phyloP scores from a whole-genome alignment of 2,329 filamentous ascomycete species.

The Neoarthrinium moseri region DNA sequence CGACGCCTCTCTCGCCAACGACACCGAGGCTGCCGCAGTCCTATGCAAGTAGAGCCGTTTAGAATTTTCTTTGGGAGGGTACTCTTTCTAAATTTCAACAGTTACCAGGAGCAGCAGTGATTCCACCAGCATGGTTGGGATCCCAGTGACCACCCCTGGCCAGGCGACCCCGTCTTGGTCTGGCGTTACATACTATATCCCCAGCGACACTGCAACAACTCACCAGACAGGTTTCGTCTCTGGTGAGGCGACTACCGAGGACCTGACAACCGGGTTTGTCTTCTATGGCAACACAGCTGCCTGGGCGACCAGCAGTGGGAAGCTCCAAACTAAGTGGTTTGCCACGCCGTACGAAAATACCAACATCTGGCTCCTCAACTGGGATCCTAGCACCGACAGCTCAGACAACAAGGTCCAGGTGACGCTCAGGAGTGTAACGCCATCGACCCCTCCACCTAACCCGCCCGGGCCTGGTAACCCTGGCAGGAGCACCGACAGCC shows the following conservation, averaged over 20 bases:
- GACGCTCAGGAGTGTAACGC: constrained; percentile 11
- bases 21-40: constrained; percentile 15
- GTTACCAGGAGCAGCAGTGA: constrained; percentile 12
- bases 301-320: constrained; percentile 11
- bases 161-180: constrained; percentile 17
- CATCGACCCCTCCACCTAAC: background rate
- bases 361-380: constrained; percentile 20
- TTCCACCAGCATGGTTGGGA: constrained; percentile 15
- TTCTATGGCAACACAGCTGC: constrained; percentile 24
- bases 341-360: constrained; percentile 15
- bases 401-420: constrained; percentile 13
- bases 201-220: constrained; percentile 13
- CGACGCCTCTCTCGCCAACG: constrained; percentile 4
- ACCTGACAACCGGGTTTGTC: constrained; percentile 19
- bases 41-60: constrained; percentile 16
- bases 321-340: constrained; percentile 21
- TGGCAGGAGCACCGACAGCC: background rate
- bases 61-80: too few species aligned
- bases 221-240: constrained; percentile 19
- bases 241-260: constrained; percentile 4
- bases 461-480: background rate
- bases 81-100: constrained; percentile 4
- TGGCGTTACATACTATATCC: constrained; percentile 23
- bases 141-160: constrained; percentile 15
- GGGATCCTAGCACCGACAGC: constrained; percentile 18